A percentile compares a stretch with the other conserved stretches of the same genome.
phyloP scores from a whole-genome alignment of 306 rosid species.

The Geum urbanum region DNA sequence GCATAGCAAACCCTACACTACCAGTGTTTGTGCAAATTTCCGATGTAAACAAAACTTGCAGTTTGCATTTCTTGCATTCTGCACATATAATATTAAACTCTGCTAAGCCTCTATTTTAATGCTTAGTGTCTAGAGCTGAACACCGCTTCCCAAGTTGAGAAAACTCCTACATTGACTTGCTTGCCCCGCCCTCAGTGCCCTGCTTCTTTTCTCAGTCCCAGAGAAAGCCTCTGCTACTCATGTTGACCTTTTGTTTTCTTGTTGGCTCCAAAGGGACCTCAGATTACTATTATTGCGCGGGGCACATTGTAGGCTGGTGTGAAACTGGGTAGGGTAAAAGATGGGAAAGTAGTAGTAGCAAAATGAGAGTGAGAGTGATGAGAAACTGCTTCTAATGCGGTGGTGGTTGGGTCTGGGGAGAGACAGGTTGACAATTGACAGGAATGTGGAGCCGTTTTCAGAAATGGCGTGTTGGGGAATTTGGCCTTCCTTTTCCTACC shows the following conservation, averaged over 20 bases:
- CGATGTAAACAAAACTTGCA: constrained; percentile 9
- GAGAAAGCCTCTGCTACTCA: constrained; percentile 25
- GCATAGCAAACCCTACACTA: neutral
- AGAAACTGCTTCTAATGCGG: constrained; percentile 13
- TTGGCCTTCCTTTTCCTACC: constrained; percentile 3
- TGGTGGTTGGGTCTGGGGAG: constrained; percentile 21
- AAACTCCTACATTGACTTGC: constrained; percentile 26
- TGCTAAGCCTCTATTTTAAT: constrained; percentile 6
- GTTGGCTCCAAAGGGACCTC: constrained; percentile 18
- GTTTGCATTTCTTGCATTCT: constrained; percentile 29
- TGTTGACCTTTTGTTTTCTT: constrained; percentile 36
- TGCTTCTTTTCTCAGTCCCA: constrained; percentile 25
- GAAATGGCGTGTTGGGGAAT: constrained; percentile 19
- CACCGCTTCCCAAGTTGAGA: constrained; percentile 22
- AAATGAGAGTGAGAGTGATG: neutral
- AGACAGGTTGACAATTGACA: constrained; percentile 11
- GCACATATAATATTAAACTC: constrained; percentile 19
- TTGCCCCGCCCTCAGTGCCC: constrained; percentile 20
- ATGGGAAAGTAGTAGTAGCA: constrained; percentile 14
- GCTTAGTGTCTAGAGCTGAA: constrained; percentile 27
- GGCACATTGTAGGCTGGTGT: constrained; percentile 4
- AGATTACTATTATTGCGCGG: constrained; percentile 27
- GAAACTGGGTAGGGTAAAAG: constrained; percentile 20
- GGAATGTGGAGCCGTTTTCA: constrained; percentile 19
- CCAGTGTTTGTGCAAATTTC: constrained; percentile 5